A percentile compares a stretch with the other conserved stretches of the same genome.
Conservation (phyloP, 2,329 filamentous ascomycete genomes). For the Alternaria arbusti region DNA sequence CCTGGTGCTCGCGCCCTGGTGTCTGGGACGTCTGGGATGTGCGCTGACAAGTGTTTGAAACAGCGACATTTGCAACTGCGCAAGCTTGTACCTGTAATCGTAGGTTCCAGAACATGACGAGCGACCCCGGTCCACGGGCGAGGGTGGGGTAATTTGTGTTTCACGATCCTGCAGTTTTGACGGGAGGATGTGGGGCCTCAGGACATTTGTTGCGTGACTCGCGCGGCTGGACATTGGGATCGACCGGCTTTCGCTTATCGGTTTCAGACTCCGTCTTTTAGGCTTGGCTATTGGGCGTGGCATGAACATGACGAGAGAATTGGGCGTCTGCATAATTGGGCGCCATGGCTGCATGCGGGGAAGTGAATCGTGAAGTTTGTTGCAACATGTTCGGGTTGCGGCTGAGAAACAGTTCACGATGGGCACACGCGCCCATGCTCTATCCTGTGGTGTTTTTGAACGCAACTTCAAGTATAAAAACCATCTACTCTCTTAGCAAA, state of each 20-base stretch:
- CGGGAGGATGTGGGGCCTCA: not conserved
- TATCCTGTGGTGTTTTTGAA: not conserved
- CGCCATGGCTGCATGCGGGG: not conserved
- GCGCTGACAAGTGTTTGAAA: conserved; percentile 18
- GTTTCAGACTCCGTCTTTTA: conserved; percentile 12
- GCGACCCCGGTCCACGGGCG: not conserved
- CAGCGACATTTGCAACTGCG: conserved; percentile 51
- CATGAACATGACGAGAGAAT: not conserved
- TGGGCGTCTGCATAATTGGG: not conserved
- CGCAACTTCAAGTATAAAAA: not conserved
- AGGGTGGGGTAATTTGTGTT: not conserved
- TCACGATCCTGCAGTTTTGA: not conserved
- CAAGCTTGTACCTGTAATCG: conserved; percentile 48
- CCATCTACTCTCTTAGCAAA: not conserved
- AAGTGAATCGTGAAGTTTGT: not conserved
- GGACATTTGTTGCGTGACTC: not conserved
- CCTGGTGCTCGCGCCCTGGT: not conserved
- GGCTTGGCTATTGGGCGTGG: not conserved
- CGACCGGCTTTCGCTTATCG: conserved; percentile 9
- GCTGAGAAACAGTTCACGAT: not conserved
- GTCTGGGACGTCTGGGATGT: not conserved
- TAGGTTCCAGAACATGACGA: not conserved
- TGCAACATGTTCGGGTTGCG: not conserved
- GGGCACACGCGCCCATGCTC: not conserved
- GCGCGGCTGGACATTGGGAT: not conserved